Percentiles rank a stretch among this genome's conserved stretches.
Conservation (phyloP, 1,284 basidiomycete species). For the Ustilago sp. region DNA sequence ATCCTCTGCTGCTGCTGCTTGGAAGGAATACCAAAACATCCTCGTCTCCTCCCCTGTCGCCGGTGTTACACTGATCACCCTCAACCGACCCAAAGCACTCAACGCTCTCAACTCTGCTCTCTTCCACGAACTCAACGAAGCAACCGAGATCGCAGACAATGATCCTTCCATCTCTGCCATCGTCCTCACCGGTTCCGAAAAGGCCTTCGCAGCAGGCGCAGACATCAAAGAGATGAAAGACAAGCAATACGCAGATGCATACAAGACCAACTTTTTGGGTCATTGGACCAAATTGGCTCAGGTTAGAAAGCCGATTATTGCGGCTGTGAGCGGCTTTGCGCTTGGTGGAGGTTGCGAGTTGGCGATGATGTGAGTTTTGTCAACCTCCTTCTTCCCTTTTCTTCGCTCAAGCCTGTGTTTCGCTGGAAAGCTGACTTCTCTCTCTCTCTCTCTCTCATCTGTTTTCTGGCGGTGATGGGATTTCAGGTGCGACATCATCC, state of each 20-base stretch:
- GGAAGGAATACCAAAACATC: constrained; percentile 75
- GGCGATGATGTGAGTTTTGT: constrained; percentile 79
- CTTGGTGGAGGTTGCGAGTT: constrained; percentile 97
- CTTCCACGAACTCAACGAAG: constrained; percentile 79
- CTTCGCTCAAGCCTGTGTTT: background rate
- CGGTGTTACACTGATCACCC: constrained; percentile 85
- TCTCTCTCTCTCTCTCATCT: background rate
- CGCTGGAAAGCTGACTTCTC: background rate
- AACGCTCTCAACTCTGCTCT: constrained; percentile 75
- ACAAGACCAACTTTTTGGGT: constrained; percentile 87
- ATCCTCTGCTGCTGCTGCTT: constrained; percentile 23
- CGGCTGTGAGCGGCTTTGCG: constrained; percentile 94
- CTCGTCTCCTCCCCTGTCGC: constrained; percentile 80
- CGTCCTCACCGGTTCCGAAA: constrained; percentile 92
- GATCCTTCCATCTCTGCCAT: constrained; percentile 76
- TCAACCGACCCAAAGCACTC: constrained; percentile 95
- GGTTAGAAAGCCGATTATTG: constrained; percentile 91
- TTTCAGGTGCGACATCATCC: constrained; percentile 85
- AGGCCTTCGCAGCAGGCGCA: constrained; percentile 93
- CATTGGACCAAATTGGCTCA: constrained; percentile 84
- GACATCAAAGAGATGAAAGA: constrained; percentile 95
- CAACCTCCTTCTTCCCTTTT: background rate
- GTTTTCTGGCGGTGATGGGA: background rate
- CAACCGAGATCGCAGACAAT: constrained; percentile 79
- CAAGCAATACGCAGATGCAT: constrained; percentile 87